Percentiles rank a stretch among this genome's conserved stretches.
Conservation (phyloP, 352 stramenopile genomes). For the Globisporangium lucens region DNA sequence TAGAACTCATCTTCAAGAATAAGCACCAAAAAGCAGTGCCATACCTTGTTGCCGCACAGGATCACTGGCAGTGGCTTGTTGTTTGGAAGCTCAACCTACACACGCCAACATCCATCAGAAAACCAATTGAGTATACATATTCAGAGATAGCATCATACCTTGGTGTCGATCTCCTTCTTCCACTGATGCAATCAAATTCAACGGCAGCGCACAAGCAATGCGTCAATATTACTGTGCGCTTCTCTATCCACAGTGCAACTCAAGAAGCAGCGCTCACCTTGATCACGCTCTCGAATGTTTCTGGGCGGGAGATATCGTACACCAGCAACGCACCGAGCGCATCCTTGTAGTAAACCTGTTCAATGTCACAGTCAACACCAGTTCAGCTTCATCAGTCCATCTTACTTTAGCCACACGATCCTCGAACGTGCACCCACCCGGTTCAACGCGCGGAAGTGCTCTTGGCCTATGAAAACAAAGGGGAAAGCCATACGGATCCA, state of each 20-base stretch:
- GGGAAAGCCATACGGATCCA: not conserved
- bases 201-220: not conserved
- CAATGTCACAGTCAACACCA: not conserved
- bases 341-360: constrained; percentile 92
- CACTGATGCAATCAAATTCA: constrained; percentile 45
- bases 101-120: not conserved
- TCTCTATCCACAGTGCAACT: not conserved
- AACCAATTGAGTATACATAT: not conserved
- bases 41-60: constrained; percentile 92
- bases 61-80: constrained; percentile 89
- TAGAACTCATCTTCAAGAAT: not conserved
- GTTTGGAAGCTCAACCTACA: constrained; percentile 84
- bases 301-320: constrained; percentile 90
- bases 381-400: not conserved
- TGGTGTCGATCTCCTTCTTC: constrained; percentile 94
- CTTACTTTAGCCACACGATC: not conserved
- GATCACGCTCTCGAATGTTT: constrained; percentile 89
- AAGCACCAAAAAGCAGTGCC: not conserved
- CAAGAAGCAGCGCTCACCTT: constrained; percentile 38
- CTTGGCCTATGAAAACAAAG: constrained; percentile 55
- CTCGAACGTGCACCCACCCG: constrained; percentile 35
- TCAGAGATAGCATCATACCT: constrained; percentile 33
- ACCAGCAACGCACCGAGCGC: constrained; percentile 89
- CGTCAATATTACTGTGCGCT: not conserved
- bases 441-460: constrained; percentile 93